These are phyloP conservation scores for Asclepias syriaca DNA, from an alignment of 257 asterid genomes.

Conservation along the genomic window DNA sequence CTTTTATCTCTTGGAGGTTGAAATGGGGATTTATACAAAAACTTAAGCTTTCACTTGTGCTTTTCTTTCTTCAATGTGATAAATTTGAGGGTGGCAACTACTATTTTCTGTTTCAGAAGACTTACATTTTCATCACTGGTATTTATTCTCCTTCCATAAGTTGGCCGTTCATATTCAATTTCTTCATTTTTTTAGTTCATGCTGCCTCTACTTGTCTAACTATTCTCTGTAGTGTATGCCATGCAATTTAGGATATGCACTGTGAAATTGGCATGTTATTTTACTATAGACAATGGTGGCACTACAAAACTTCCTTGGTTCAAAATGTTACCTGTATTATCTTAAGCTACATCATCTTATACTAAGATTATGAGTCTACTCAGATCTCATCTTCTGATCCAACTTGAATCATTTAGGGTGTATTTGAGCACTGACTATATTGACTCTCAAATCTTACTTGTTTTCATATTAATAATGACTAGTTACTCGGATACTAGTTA, in stretches of 20 bases:
- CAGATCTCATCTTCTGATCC: neutral
- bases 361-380: neutral
- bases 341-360: neutral
- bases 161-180: neutral
- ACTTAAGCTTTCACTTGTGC: neutral
- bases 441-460: too few species aligned
- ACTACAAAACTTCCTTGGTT: neutral
- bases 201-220: neutral
- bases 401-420: neutral
- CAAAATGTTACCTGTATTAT: neutral
- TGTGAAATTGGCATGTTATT: constrained; percentile 3
- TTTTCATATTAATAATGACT: too few species aligned
- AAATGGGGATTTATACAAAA: neutral
- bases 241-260: neutral
- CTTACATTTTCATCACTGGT: neutral
- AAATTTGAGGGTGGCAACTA: neutral
- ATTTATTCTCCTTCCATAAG: neutral
- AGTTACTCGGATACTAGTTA: too few species aligned
- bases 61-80: neutral
- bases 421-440: too few species aligned
- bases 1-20: constrained; percentile 6
- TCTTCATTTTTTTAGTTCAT: neutral
- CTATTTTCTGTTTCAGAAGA: neutral
- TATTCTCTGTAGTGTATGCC: neutral
- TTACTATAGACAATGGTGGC: neutral